These are phyloP conservation scores for Fusarium xylarioides DNA, from an alignment of 2,329 filamentous ascomycete species.

Conservation along the genomic window DNA sequence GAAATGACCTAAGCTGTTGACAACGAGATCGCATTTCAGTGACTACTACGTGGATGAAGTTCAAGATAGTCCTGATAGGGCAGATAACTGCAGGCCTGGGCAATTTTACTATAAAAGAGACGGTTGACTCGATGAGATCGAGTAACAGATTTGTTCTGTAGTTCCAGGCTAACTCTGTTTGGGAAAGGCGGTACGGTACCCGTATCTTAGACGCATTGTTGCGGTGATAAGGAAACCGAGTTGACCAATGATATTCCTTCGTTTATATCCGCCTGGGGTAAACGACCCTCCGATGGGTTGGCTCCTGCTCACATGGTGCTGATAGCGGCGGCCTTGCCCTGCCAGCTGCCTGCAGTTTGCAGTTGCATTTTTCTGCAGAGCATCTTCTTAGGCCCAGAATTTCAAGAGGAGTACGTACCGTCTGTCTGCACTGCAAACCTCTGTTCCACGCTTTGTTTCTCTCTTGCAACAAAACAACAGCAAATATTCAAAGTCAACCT, in stretches of 20 bases:
- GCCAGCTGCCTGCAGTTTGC: not conserved
- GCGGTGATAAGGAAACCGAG: slow-evolving; percentile 27
- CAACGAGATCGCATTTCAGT: slow-evolving; percentile 14
- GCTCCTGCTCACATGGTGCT: slow-evolving; percentile 10
- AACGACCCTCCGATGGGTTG: slow-evolving; percentile 28
- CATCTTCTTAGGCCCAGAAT: slow-evolving; percentile 17
- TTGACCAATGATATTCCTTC: slow-evolving; percentile 25
- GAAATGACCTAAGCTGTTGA: slow-evolving; percentile 9
- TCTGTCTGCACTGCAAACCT: not conserved
- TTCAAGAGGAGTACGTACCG: not conserved
- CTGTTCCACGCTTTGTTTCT: not conserved
- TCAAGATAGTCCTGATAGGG: slow-evolving; percentile 19
- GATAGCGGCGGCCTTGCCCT: slow-evolving; percentile 27
- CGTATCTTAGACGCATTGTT: slow-evolving; percentile 32
- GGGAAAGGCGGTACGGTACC: slow-evolving; percentile 9
- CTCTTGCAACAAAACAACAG: not conserved
- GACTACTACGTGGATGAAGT: slow-evolving; percentile 8
- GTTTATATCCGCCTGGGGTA: slow-evolving; percentile 37
- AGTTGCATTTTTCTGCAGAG: slow-evolving; percentile 8
- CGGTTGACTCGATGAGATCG: slow-evolving; percentile 57
- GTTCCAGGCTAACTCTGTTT: slow-evolving; percentile 25
- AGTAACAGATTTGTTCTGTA: slow-evolving; percentile 48
- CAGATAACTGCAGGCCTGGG: slow-evolving; percentile 20
- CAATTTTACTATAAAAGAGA: slow-evolving; percentile 17
- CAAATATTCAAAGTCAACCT: not conserved